Percentiles rank a stretch among this genome's conserved stretches.
Conservation (phyloP, 768 basidiomycete genomes). For the Lactarius quietus region DNA sequence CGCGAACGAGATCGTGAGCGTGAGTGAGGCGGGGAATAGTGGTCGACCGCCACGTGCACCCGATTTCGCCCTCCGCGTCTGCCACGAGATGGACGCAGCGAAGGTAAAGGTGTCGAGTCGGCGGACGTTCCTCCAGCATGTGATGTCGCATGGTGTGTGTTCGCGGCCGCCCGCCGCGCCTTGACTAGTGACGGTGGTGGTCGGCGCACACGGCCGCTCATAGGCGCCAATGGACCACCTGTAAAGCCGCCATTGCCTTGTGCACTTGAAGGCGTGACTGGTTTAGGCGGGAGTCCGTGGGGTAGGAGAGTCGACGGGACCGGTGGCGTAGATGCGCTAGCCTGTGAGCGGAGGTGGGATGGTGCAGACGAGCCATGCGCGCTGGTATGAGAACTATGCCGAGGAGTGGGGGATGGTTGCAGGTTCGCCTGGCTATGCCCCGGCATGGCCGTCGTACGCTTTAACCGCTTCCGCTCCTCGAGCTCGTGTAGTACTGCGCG, state of each 20-base stretch:
- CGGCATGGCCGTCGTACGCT: slow-evolving; percentile 24
- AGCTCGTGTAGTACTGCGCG: slow-evolving; percentile 64
- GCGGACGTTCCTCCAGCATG: slow-evolving; percentile 9
- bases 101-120: slow-evolving; percentile 15
- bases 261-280: slow-evolving; percentile 19
- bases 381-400: slow-evolving; percentile 34
- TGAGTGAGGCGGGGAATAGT: slow-evolving; percentile 25
- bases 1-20: slow-evolving; percentile 18
- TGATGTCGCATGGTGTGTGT: background rate
- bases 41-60: slow-evolving; percentile 16
- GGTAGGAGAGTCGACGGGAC: slow-evolving; percentile 9
- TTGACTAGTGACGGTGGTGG: slow-evolving; percentile 24
- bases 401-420: slow-evolving; percentile 9
- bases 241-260: slow-evolving; percentile 17
- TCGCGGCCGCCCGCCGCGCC: slow-evolving; percentile 20
- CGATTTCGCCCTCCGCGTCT: slow-evolving; percentile 21
- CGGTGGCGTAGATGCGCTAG: slow-evolving; percentile 18
- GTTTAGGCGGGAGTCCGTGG: slow-evolving; percentile 24
- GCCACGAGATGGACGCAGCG: slow-evolving; percentile 11
- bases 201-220: slow-evolving; percentile 24
- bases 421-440: slow-evolving; percentile 14
- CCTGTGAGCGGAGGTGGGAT: slow-evolving; percentile 21
- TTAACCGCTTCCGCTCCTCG: slow-evolving; percentile 48
- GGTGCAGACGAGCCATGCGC: slow-evolving; percentile 21
- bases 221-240: slow-evolving; percentile 18